phyloP scores from a whole-genome alignment of 305 asterid genomes.

The Lippia alba region DNA sequence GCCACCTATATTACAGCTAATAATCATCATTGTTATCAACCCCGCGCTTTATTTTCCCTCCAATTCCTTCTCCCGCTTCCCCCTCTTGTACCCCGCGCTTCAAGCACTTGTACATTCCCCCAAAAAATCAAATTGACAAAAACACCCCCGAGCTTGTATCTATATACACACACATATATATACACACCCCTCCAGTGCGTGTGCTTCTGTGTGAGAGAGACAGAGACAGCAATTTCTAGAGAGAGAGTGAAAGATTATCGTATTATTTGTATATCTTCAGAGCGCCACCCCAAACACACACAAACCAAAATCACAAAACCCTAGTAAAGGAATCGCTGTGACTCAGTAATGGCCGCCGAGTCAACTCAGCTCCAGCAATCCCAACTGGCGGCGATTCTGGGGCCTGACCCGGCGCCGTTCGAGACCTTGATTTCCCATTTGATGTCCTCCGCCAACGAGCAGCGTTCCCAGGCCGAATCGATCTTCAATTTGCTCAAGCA shows the following conservation, averaged over 20 bases:
- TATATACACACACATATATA: slow-evolving; percentile 17
- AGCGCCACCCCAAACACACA: slow-evolving; percentile 36
- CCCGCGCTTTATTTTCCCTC: slow-evolving; percentile 27
- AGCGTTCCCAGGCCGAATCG: slow-evolving; percentile 82
- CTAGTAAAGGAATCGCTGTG: slow-evolving; percentile 40
- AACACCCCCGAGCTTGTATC: slow-evolving; percentile 1
- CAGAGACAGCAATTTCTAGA: slow-evolving; percentile 12
- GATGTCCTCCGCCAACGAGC: slow-evolving; percentile 84
- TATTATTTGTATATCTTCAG: not conserved
- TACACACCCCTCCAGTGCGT: slow-evolving; percentile 34
- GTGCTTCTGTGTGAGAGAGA: slow-evolving; percentile 40
- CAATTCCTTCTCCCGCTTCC: slow-evolving; percentile 29
- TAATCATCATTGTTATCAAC: slow-evolving; percentile 16
- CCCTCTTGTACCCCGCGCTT: too few relatives aligned
- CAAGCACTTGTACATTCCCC: slow-evolving; percentile 33
- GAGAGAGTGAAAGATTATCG: slow-evolving; percentile 22
- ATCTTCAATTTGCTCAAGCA: slow-evolving; percentile 76
- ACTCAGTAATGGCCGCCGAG: slow-evolving; percentile 68
- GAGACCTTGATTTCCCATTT: slow-evolving; percentile 76
- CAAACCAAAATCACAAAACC: slow-evolving; percentile 41
- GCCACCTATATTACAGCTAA: slow-evolving; percentile 37
- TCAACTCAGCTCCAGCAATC: slow-evolving; percentile 76
- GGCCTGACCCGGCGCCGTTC: slow-evolving; percentile 77
- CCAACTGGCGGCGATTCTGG: slow-evolving; percentile 72
- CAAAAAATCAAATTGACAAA: slow-evolving; percentile 6